A percentile compares a stretch with the other conserved stretches of the same genome.
Conservation (phyloP, 305 asterid genomes). For the Fraxinus albicans region DNA sequence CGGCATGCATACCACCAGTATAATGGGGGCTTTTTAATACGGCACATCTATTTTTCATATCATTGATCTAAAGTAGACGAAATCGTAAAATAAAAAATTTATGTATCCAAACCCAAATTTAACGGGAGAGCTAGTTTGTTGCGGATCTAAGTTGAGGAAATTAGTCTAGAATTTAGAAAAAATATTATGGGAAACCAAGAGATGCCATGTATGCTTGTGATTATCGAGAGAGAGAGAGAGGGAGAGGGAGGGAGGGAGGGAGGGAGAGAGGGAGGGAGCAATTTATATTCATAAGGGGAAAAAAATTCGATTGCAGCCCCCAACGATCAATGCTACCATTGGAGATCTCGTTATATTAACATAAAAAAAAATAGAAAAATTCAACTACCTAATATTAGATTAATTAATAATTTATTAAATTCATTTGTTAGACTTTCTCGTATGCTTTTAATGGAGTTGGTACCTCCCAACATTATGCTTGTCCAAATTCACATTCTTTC, state of each 20-base stretch:
- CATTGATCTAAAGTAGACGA: not conserved
- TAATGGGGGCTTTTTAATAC: not conserved
- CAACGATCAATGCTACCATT: not conserved
- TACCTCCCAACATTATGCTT: not conserved
- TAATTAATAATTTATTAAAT: not conserved
- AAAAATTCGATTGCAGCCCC: not conserved
- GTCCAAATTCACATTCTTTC: not conserved
- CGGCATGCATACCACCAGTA: not conserved
- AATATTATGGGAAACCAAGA: not conserved
- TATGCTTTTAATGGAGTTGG: not conserved
- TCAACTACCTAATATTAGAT: not conserved
- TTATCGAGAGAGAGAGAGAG: too few species aligned
- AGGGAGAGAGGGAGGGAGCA: not conserved
- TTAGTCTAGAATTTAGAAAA: not conserved
- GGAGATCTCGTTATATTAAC: not conserved
- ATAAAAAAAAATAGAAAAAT: not conserved
- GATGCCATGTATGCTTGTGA: not conserved
- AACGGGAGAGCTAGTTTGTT: not conserved
- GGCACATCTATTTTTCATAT: conserved; percentile 1
- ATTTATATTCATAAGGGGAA: not conserved
- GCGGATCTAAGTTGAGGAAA: not conserved
- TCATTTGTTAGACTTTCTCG: not conserved
- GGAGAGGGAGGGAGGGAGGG: not conserved
- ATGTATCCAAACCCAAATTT: not conserved
- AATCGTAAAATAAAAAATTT: not conserved